Conservation (phyloP, 495 filamentous ascomycete genomes). For the Aspergillus haitiensis region DNA sequence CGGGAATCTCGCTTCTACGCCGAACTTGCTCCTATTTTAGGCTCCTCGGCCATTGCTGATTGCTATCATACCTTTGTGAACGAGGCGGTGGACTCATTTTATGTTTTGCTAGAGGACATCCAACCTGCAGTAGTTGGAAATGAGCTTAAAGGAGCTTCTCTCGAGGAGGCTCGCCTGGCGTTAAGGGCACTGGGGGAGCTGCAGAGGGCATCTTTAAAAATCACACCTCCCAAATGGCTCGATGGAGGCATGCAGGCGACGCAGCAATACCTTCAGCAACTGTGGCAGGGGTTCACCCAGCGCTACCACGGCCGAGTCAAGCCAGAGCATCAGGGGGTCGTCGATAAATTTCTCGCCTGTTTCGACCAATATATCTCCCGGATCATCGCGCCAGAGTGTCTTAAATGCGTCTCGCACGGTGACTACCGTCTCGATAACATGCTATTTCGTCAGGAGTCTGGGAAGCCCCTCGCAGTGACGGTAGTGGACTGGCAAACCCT, state of each 20-base stretch:
- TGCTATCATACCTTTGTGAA: not conserved
- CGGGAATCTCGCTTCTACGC: slow-evolving; percentile 6
- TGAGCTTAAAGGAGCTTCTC: not conserved
- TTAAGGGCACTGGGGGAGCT: not conserved
- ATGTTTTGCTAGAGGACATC: slow-evolving; percentile 7
- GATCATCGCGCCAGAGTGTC: not conserved
- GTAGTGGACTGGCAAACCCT: slow-evolving; percentile 7
- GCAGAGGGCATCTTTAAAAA: not conserved
- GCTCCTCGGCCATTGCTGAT: not conserved
- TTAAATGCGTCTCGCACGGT: not conserved
- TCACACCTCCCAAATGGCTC: not conserved
- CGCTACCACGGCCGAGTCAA: not conserved
- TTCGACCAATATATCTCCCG: not conserved
- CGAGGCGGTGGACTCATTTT: not conserved
- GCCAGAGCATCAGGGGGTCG: not conserved
- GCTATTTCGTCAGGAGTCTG: not conserved
- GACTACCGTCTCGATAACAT: slow-evolving; percentile 1
- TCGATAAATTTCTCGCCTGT: not conserved
- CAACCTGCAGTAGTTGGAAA: not conserved
- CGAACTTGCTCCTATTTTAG: not conserved
- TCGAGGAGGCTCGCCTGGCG: slow-evolving; percentile 1
- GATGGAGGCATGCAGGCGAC: not conserved
- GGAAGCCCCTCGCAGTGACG: not conserved
- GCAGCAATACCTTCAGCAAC: not conserved
- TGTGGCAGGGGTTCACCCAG: not conserved